Conservation (phyloP, 768 basidiomycete genomes). For the Collybia sordida region DNA sequence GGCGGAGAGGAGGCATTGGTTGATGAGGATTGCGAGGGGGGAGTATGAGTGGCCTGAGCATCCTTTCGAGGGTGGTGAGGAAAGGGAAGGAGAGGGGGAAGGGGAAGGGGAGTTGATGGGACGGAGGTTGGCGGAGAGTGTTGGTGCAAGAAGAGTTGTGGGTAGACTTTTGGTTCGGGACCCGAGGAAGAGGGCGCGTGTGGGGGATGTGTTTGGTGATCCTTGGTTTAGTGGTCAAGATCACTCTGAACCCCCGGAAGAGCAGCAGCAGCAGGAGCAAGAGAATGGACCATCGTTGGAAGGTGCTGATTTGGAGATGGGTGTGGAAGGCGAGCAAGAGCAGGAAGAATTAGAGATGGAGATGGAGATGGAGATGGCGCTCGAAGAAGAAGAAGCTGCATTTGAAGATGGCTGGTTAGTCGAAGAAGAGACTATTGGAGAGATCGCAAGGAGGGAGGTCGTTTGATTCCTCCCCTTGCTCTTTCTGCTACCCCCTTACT, state of each 20-base stretch:
- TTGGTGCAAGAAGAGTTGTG: slow-evolving; percentile 55
- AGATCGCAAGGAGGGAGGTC: slow-evolving; percentile 28
- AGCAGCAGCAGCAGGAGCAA: slow-evolving; percentile 17
- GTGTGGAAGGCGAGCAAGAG: slow-evolving; percentile 1
- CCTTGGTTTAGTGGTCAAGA: slow-evolving; percentile 47
- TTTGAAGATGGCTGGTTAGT: slow-evolving; percentile 24
- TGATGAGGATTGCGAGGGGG: slow-evolving; percentile 79
- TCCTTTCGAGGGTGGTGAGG: slow-evolving; percentile 6
- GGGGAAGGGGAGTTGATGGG: slow-evolving; percentile 35
- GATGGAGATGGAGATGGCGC: slow-evolving; percentile 8
- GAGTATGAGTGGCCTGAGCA: slow-evolving; percentile 71
- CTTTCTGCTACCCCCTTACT: too few species aligned
- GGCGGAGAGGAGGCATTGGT: slow-evolving; percentile 50
- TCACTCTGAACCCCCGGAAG: too few species aligned
- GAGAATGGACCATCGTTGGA: slow-evolving; percentile 8
- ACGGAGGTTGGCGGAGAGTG: slow-evolving; percentile 33
- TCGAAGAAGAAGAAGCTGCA: slow-evolving; percentile 18
- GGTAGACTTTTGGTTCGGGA: slow-evolving; percentile 67
- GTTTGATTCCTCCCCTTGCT: slow-evolving; percentile 10
- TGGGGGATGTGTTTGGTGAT: slow-evolving; percentile 65
- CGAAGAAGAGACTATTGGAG: slow-evolving; percentile 27
- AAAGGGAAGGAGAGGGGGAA: background rate
- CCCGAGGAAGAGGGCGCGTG: slow-evolving; percentile 57
- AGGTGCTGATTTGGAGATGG: slow-evolving; percentile 2
- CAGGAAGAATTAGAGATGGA: slow-evolving; percentile 15